phyloP scores from a whole-genome alignment of 2,329 filamentous ascomycete species.

The Diplocarpon mali region DNA sequence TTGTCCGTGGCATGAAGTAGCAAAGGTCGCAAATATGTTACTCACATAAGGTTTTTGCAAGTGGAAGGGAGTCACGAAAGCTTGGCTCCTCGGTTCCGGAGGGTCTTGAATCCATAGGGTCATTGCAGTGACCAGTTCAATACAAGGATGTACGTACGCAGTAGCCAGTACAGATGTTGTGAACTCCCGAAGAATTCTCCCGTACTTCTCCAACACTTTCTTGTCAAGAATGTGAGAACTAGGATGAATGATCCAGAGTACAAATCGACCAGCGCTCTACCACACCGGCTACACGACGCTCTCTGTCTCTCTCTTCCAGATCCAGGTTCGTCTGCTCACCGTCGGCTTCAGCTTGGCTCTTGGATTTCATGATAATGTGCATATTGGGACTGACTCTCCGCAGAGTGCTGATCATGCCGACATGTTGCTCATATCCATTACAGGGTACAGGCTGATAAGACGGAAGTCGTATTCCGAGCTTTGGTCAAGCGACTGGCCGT shows the following conservation, averaged over 20 bases:
- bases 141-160: slow-evolving; percentile 49
- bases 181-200: slow-evolving; percentile 43
- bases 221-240: slow-evolving; percentile 43
- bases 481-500: slow-evolving; percentile 69
- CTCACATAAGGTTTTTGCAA: no score
- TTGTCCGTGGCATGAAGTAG: no score
- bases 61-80: no score
- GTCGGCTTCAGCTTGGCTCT: slow-evolving; percentile 48
- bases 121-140: slow-evolving; percentile 41
- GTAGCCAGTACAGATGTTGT: slow-evolving; percentile 47
- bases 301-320: slow-evolving; percentile 19
- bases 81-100: no score
- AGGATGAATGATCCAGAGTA: slow-evolving; percentile 36
- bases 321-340: slow-evolving; percentile 23
- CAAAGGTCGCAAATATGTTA: no score
- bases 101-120: no score
- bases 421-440: slow-evolving; percentile 47
- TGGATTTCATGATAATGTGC: slow-evolving; percentile 67
- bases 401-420: slow-evolving; percentile 68
- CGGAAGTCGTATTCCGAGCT: slow-evolving; percentile 76
- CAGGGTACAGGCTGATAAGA: slow-evolving; percentile 65
- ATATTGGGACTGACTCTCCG: no score
- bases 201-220: slow-evolving; percentile 51
- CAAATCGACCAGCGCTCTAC: slow-evolving; percentile 18
- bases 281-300: slow-evolving; percentile 21